These are phyloP conservation scores for Daedaleopsis sinensis DNA, from an alignment of 768 basidiomycete species.

Conservation along the genomic window DNA sequence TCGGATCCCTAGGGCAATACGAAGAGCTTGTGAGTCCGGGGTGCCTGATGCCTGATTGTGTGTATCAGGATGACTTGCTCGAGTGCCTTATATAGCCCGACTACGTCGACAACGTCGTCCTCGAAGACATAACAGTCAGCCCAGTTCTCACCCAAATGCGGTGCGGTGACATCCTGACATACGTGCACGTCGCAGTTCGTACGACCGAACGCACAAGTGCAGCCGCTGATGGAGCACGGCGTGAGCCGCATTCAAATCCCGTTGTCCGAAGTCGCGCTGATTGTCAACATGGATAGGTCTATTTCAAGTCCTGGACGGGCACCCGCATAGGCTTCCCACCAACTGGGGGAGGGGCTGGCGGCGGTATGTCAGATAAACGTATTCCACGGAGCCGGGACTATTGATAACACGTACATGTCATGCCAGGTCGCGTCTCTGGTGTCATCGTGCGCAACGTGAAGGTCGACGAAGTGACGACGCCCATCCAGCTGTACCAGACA, in stretches of 20 bases:
- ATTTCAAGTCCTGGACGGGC: constrained; percentile 60
- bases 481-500: constrained; percentile 54
- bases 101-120: constrained; percentile 51
- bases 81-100: constrained; percentile 43
- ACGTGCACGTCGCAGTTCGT: constrained; percentile 38
- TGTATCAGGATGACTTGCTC: neutral
- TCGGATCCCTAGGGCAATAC: constrained; percentile 64
- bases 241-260: constrained; percentile 32
- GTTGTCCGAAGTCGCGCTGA: neutral
- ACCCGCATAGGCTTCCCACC: constrained; percentile 54
- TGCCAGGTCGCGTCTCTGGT: constrained; percentile 47
- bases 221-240: constrained; percentile 59
- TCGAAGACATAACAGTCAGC: constrained; percentile 50
- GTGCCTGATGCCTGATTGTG: neutral
- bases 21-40: constrained; percentile 44
- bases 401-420: neutral
- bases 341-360: constrained; percentile 57
- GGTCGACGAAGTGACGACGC: constrained; percentile 49
- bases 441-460: constrained; percentile 45
- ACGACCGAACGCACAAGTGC: constrained; percentile 48
- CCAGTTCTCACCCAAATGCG: neutral
- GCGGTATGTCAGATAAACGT: constrained; percentile 29
- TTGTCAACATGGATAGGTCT: constrained; percentile 40
- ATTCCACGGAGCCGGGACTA: neutral
- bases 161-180: neutral